Conservation (phyloP, 192 early-diverging fungal genomes). For the Coemansia sp. region DNA sequence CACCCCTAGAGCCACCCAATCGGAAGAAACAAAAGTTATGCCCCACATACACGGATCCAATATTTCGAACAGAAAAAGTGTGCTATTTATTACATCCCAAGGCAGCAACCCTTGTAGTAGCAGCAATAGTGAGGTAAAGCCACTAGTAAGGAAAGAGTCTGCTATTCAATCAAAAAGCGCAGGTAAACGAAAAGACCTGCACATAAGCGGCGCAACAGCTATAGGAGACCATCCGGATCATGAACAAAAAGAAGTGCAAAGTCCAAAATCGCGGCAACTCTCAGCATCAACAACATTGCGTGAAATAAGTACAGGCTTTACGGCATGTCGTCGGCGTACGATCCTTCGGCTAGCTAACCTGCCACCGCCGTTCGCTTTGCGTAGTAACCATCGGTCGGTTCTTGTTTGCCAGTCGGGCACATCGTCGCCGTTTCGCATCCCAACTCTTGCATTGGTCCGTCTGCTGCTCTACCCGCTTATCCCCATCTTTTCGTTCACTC, state of each 20-base stretch:
- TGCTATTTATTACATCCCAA: background rate
- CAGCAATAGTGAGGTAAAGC: background rate
- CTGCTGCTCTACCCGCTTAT: slow-evolving; percentile 49
- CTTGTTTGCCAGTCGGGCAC: slow-evolving; percentile 8
- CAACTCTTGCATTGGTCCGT: slow-evolving; percentile 40
- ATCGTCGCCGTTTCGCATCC: slow-evolving; percentile 38
- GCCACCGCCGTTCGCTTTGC: slow-evolving; percentile 17
- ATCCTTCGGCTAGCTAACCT: slow-evolving; percentile 20
- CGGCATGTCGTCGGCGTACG: background rate
- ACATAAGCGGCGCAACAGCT: slow-evolving; percentile 1
- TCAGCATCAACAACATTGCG: background rate
- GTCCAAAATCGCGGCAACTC: background rate
- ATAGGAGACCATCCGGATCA: background rate
- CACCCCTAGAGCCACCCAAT: background rate
- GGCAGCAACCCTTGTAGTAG: background rate
- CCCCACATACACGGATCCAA: background rate
- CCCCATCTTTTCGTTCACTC: slow-evolving; percentile 48
- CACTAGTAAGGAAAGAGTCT: background rate
- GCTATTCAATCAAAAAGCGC: background rate
- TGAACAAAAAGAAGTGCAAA: background rate
- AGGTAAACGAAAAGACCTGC: background rate
- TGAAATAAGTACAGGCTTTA: background rate
- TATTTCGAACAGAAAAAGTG: background rate
- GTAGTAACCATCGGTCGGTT: slow-evolving; percentile 21
- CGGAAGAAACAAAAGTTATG: background rate